Percentiles rank a stretch among this genome's conserved stretches.
Evolutionary conservation across 192 early-diverging fungal species (phyloP).

Genomic region (Allomyces javanicus): DNA sequence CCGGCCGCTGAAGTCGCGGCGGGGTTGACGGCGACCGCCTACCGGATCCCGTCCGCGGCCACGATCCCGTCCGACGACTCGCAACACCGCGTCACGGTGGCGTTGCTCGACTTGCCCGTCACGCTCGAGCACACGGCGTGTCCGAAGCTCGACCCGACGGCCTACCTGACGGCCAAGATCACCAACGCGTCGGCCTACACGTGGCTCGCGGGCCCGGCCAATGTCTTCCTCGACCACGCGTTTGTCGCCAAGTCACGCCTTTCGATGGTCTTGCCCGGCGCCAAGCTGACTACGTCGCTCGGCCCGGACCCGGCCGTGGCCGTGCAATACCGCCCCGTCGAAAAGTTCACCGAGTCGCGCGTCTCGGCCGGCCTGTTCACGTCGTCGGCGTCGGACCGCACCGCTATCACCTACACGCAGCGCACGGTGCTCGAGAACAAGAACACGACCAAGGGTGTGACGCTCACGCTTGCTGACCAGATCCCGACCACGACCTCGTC

Average conservation of each 20-base stretch:
- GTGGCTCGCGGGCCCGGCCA: not conserved
- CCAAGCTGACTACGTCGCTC: not conserved
- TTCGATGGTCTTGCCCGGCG: not conserved
- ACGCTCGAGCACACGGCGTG: not conserved
- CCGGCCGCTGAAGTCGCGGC: not conserved
- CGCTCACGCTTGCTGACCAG: not conserved
- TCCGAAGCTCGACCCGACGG: not conserved
- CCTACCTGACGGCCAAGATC: not conserved
- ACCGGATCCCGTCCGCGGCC: not conserved
- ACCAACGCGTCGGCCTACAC: not conserved
- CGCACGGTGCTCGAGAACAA: not conserved
- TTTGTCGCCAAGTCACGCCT: not conserved
- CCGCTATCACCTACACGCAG: not conserved
- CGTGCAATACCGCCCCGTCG: not conserved
- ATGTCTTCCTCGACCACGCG: not conserved
- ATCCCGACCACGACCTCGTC: not conserved
- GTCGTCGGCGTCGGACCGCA: not conserved
- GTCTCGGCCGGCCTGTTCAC: not conserved
- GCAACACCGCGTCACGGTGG: not conserved
- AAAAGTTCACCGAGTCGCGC: not conserved
- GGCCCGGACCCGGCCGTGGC: not conserved
- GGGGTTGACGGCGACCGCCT: not conserved
- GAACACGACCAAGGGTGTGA: not conserved
- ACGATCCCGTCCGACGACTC: not conserved
- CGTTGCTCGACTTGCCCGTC: not conserved